Percentiles rank a stretch among this genome's conserved stretches.
These are phyloP conservation scores for Pseudocercospora fuligena DNA, from an alignment of 2,329 filamentous ascomycete genomes.

Conservation along the genomic window DNA sequence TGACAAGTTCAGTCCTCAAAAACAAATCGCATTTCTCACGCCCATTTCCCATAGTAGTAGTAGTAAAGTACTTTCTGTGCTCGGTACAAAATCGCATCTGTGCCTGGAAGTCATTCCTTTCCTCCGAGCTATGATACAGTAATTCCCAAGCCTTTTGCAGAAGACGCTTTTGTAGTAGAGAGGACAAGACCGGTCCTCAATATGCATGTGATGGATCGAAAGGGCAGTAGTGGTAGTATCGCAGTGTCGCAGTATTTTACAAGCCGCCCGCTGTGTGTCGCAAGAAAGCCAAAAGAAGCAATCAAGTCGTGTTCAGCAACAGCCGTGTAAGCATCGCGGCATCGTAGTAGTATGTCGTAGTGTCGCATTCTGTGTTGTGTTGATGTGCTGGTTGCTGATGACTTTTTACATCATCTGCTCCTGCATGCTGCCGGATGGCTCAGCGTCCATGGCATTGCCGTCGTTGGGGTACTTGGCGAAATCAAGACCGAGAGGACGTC, in stretches of 20 bases:
- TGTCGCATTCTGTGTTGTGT: not conserved
- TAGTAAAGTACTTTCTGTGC: constrained; percentile 5
- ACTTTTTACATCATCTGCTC: constrained; percentile 87
- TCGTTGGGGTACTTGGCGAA: constrained; percentile 90
- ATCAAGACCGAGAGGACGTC: constrained; percentile 87
- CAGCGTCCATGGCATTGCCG: constrained; percentile 78
- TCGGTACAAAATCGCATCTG: not conserved
- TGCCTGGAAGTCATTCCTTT: not conserved
- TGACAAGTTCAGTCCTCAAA: not conserved
- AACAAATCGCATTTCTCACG: not conserved
- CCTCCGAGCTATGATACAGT: constrained; percentile 1
- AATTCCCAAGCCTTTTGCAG: not conserved
- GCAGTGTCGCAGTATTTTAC: not conserved
- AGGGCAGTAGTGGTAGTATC: not conserved
- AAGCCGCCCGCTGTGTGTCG: constrained; percentile 1
- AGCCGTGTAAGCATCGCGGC: constrained; percentile 6
- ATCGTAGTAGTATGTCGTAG: not conserved
- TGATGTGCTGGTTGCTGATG: not conserved
- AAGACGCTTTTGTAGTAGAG: constrained; percentile 1
- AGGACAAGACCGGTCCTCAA: constrained; percentile 5
- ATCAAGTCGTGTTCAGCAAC: constrained; percentile 8
- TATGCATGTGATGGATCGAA: not conserved
- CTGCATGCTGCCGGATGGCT: constrained; percentile 75
- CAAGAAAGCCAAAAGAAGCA: constrained; percentile 5
- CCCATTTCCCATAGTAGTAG: constrained; percentile 4